Conservation (phyloP, 805 yeast species). For the Wickerhamomyces ciferrii region DNA sequence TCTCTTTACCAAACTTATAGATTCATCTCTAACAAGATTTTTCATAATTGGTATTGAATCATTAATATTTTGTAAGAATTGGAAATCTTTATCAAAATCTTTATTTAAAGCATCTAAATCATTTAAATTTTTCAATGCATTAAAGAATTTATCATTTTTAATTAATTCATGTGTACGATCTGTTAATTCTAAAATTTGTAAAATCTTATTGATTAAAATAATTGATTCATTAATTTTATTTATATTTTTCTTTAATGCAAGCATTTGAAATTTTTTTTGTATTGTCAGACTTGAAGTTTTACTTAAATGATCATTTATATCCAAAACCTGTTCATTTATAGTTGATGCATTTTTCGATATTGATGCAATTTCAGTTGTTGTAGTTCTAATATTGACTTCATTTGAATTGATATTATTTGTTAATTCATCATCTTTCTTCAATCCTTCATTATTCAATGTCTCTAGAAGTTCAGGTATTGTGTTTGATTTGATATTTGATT, state of each 20-base stretch:
- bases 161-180: conserved; percentile 82
- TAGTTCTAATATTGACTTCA: conserved; percentile 46
- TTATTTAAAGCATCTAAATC: conserved; percentile 68
- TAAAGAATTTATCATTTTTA: conserved; percentile 68
- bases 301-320: conserved; percentile 52
- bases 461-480: conserved; percentile 52
- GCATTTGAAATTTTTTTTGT: conserved; percentile 50
- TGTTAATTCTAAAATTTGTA: conserved; percentile 80
- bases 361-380: conserved; percentile 57
- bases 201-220: conserved; percentile 61
- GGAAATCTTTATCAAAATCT: conserved; percentile 63
- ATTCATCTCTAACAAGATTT: conserved; percentile 67
- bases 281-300: conserved; percentile 64
- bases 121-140: conserved; percentile 79
- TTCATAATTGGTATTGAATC: conserved; percentile 74
- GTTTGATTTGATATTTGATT: conserved; percentile 50
- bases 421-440: conserved; percentile 57
- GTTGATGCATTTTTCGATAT: conserved; percentile 55
- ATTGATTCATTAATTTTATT: conserved; percentile 68
- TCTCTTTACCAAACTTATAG: conserved; percentile 57
- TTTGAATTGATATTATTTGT: conserved; percentile 56
- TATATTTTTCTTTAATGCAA: conserved; percentile 58
- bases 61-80: conserved; percentile 69
- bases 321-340: conserved; percentile 48
- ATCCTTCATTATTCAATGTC: conserved; percentile 50